Evolutionary conservation across 225 moss, liverwort and hornwort species (phyloP).

Genomic region (Straminergon stramineum): DNA sequence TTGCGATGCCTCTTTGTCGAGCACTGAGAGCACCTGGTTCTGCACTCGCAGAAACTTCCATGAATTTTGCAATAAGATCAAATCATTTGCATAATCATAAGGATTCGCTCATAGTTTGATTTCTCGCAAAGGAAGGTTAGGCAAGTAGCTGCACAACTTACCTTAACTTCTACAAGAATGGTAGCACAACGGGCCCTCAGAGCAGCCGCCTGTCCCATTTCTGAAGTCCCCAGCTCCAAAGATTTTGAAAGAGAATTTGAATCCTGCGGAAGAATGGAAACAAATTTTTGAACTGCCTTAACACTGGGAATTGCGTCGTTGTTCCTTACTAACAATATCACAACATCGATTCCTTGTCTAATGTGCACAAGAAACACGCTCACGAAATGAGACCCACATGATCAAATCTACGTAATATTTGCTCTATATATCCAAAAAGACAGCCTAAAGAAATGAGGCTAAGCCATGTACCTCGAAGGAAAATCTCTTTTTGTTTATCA

Average conservation of each 20-base stretch:
- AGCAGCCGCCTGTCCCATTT: slow-evolving; percentile 30
- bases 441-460: neutral
- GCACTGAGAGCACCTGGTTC: slow-evolving; percentile 78
- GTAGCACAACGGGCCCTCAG: slow-evolving; percentile 60
- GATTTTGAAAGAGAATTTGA: neutral
- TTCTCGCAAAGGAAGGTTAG: neutral
- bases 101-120: neutral
- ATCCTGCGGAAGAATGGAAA: neutral
- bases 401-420: neutral
- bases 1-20: slow-evolving; percentile 77
- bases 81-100: neutral
- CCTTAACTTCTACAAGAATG: slow-evolving; percentile 67
- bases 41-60: slow-evolving; percentile 19
- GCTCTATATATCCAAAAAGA: neutral
- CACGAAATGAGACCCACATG: neutral
- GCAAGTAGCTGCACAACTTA: neutral
- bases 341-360: neutral
- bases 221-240: slow-evolving; percentile 2
- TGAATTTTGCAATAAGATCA: neutral
- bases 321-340: neutral
- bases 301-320: neutral
- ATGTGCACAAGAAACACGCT: neutral
- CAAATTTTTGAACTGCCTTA: neutral
- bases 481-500: slow-evolving; percentile 44
- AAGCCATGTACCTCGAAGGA: slow-evolving; percentile 24